These are phyloP conservation scores for Podila epigama DNA, from an alignment of 192 early-diverging fungal genomes.

Conservation along the genomic window DNA sequence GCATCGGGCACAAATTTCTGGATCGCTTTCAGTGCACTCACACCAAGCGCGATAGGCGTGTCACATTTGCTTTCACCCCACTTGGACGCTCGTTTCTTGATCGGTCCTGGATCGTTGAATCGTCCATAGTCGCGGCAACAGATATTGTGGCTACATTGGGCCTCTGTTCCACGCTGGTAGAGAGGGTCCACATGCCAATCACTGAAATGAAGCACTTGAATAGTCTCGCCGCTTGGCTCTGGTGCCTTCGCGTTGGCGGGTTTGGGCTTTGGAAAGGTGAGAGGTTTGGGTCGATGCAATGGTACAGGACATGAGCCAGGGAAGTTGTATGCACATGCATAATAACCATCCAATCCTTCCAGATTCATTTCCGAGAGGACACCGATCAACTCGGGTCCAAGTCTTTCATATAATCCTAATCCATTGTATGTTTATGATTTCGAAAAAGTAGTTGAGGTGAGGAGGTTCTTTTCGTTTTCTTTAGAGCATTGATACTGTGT, in stretches of 20 bases:
- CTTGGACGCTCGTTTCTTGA: conserved; percentile 37
- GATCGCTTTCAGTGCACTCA: conserved; percentile 55
- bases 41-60: conserved; percentile 54
- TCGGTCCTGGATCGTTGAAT: conserved; percentile 43
- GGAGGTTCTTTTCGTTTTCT: neutral
- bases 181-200: conserved; percentile 64
- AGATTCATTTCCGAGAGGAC: conserved; percentile 41
- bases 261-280: conserved; percentile 56
- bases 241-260: conserved; percentile 38
- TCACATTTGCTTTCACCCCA: conserved; percentile 61
- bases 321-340: conserved; percentile 39
- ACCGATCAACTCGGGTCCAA: conserved; percentile 22
- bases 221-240: conserved; percentile 36
- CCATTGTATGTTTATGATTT: too few species aligned
- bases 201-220: conserved; percentile 59
- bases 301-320: conserved; percentile 43
- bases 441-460: neutral
- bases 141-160: conserved; percentile 58
- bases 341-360: conserved; percentile 34
- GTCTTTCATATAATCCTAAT: conserved; percentile 24
- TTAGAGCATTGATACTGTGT: neutral
- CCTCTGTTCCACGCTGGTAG: conserved; percentile 54
- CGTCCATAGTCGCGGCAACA: conserved; percentile 56
- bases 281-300: conserved; percentile 15
- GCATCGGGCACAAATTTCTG: conserved; percentile 43